Conservation (phyloP, 179 eudicot genomes). For the Drosera spatulata region DNA sequence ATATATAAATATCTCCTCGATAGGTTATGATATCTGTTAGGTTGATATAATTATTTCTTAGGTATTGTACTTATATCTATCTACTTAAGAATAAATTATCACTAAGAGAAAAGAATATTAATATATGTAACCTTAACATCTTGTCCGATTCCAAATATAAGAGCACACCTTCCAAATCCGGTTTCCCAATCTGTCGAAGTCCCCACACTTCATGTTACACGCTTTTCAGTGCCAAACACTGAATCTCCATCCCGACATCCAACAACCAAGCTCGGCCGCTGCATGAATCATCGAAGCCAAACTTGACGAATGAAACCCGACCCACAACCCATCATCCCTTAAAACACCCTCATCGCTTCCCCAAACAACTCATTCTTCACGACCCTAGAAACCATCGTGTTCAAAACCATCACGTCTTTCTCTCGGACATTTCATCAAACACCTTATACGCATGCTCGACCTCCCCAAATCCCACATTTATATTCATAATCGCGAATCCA, state of each 20-base stretch:
- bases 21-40: too few relatives aligned
- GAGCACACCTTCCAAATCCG: too few relatives aligned
- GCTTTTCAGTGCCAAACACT: slow-evolving; percentile 46
- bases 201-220: slow-evolving; percentile 63
- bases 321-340: slow-evolving; percentile 42
- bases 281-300: slow-evolving; percentile 54
- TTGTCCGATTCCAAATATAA: too few relatives aligned
- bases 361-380: slow-evolving; percentile 41
- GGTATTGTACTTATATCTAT: too few relatives aligned
- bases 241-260: slow-evolving; percentile 53
- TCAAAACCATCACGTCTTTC: slow-evolving; percentile 65
- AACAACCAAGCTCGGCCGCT: slow-evolving; percentile 64
- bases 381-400: slow-evolving; percentile 60
- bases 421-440: slow-evolving; percentile 56
- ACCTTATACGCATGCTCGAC: slow-evolving; percentile 40
- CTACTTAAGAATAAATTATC: too few relatives aligned
- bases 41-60: too few relatives aligned
- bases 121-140: too few relatives aligned
- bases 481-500: slow-evolving; percentile 50
- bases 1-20: too few relatives aligned
- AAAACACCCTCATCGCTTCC: slow-evolving; percentile 37
- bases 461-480: slow-evolving; percentile 36
- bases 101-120: too few relatives aligned
- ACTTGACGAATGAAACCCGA: slow-evolving; percentile 45
- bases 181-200: slow-evolving; percentile 33